phyloP scores from a whole-genome alignment of 1,284 basidiomycete genomes.

The Mycosarcoma mackinlayi region DNA sequence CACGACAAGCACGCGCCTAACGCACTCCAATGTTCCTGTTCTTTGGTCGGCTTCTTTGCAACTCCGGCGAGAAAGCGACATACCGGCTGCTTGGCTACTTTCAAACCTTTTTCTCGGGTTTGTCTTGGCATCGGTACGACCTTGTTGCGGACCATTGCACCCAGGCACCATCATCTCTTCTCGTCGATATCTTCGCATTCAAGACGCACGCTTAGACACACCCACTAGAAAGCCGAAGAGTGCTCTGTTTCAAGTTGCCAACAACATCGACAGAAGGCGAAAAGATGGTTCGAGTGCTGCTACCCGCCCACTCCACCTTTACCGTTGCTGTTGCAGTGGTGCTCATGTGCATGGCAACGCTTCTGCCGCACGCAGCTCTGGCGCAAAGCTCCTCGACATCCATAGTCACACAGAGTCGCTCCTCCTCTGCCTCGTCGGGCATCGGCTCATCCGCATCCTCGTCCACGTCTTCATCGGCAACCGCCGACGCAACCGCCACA shows the following conservation, averaged over 20 bases:
- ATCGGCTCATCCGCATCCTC: conserved; percentile 5
- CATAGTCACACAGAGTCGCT: conserved; percentile 3
- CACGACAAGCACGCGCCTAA: no score
- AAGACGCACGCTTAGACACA: no score
- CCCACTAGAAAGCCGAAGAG: neutral
- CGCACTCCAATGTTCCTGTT: no score
- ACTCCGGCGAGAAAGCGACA: no score
- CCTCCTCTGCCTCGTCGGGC: neutral
- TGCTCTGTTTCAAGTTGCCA: neutral
- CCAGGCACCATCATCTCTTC: no score
- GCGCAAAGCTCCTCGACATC: conserved; percentile 5
- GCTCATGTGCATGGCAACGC: conserved; percentile 13
- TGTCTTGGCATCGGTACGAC: no score
- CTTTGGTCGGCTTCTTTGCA: no score
- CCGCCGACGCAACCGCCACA: conserved; percentile 40
- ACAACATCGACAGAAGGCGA: neutral
- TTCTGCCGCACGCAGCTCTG: neutral
- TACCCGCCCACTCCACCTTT: neutral
- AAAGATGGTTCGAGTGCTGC: conserved; percentile 6
- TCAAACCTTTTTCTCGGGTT: no score
- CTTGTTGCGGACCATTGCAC: no score
- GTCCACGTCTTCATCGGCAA: conserved; percentile 5
- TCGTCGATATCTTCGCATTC: no score
- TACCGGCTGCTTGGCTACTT: no score
- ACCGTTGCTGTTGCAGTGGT: conserved; percentile 2